Evolutionary conservation across 768 basidiomycete species (phyloP), one percentile per base, ranked within the genome.

Genomic region (Epithele typhae): DNA sequence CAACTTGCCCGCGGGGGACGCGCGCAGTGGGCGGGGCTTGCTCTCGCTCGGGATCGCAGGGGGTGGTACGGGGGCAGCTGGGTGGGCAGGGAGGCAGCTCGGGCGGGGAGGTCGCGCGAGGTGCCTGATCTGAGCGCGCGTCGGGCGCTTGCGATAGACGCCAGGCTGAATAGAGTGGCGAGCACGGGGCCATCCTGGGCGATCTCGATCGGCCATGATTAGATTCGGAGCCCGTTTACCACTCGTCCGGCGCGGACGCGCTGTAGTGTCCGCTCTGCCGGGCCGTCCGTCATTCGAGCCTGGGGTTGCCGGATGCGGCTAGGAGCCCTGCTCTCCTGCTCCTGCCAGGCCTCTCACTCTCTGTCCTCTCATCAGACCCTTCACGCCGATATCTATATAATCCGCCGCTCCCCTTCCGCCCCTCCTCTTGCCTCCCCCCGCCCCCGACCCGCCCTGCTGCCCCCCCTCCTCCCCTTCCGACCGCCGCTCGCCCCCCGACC

Each of bases 371-470:
- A 53, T 53, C 43, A 45, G 33, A 34, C 15, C 5, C 49, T 45
- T 21, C n/a, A 36, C 14, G 46, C 49, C 46, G 41, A 37, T 44
- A 51, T 46, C 47, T 55, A 55, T 55, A 52, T 56, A 53, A 53
- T 45, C 52, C n/a, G 18, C 49, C 34, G 24, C 40, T 33, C 25
- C 39, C 44, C 45, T 33, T 25, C 37, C 45, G 49, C 44, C 27
- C 30, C 21, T 52, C 46, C 43, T 51, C 49, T 52, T 46, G 43
- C 52, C 43, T 46, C 56, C 52, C 55, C 38, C 57, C 43, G 47
- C 42, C 47, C 49, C 40, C 49, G 37, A 37, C 57, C 53, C 51
- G 52, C 43, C 40, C 46, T 44, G 49, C 55, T 55, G 34, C 59
- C 38, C 50, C 56, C 42, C n/a, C 45, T 48, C 40, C 46, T 47